These are phyloP conservation scores for Candida broadrunensis DNA, from an alignment of 805 yeast species.

Conservation along the genomic window DNA sequence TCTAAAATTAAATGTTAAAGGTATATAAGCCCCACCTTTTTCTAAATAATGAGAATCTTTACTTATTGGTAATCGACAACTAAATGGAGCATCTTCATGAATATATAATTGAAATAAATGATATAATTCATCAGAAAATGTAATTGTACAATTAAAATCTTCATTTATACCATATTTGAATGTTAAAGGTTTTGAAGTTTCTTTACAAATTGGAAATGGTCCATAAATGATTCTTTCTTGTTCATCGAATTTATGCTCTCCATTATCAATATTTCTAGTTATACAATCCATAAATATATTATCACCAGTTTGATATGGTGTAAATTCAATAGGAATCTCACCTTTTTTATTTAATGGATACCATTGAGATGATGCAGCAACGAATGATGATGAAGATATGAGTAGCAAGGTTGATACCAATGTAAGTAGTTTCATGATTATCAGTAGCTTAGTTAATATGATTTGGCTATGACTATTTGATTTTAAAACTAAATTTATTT, in stretches of 20 bases:
- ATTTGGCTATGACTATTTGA: too few species aligned
- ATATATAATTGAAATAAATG: conserved; percentile 73
- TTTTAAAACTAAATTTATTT: too few species aligned
- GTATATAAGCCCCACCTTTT: conserved; percentile 48
- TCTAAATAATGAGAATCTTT: conserved; percentile 40
- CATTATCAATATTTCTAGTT: conserved; percentile 65
- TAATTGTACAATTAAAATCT: conserved; percentile 58
- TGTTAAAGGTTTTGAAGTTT: conserved; percentile 58
- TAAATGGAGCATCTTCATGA: conserved; percentile 74
- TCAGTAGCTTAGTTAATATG: not conserved
- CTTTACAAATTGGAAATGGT: conserved; percentile 61
- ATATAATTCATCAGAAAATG: conserved; percentile 60
- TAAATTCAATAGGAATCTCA: conserved; percentile 30
- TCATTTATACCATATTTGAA: conserved; percentile 52
- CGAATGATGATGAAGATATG: not conserved
- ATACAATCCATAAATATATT: conserved; percentile 57
- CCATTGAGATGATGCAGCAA: conserved; percentile 20
- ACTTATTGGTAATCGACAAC: conserved; percentile 60
- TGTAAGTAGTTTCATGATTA: conserved; percentile 6
- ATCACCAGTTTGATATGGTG: conserved; percentile 40
- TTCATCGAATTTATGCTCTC: conserved; percentile 72
- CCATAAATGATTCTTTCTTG: conserved; percentile 55
- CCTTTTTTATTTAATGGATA: conserved; percentile 37
- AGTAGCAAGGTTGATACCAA: too few species aligned
- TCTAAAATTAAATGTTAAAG: conserved; percentile 60